A percentile compares a stretch with the other conserved stretches of the same genome.
Evolutionary conservation across 352 stramenopile genomes (phyloP).

Genomic region (Globisporangium okanoganense): DNA sequence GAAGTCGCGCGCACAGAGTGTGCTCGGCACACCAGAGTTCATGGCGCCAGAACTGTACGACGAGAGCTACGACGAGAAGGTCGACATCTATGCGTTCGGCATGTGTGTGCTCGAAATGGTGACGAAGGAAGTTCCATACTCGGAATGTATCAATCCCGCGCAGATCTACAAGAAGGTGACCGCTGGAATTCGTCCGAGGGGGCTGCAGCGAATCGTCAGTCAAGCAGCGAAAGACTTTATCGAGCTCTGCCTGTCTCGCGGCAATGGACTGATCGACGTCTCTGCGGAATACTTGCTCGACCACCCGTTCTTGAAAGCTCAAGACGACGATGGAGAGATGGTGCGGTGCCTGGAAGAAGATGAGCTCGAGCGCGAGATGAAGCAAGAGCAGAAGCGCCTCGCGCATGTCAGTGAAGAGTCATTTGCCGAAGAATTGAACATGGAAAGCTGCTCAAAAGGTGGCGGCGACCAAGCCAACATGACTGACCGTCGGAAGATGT

Average conservation of each 20-base stretch:
- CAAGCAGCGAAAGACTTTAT: slow-evolving; percentile 79
- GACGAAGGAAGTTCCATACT: slow-evolving; percentile 98
- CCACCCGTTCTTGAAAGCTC: slow-evolving; percentile 73
- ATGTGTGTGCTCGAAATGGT: slow-evolving; percentile 99
- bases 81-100: slow-evolving; percentile 98
- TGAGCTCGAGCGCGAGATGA: slow-evolving; percentile 51
- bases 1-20: slow-evolving; percentile 82
- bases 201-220: slow-evolving; percentile 68
- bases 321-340: slow-evolving; percentile 79
- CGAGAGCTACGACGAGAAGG: slow-evolving; percentile 97
- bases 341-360: slow-evolving; percentile 70
- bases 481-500: slow-evolving; percentile 45
- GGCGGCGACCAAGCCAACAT: slow-evolving; percentile 17
- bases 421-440: slow-evolving; percentile 68
- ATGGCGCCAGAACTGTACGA: slow-evolving; percentile 99
- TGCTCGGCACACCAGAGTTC: slow-evolving; percentile 98
- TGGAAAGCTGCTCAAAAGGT: slow-evolving; percentile 66
- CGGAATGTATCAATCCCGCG: slow-evolving; percentile 91
- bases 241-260: slow-evolving; percentile 75
- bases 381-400: slow-evolving; percentile 40
- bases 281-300: slow-evolving; percentile 74
- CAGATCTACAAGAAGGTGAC: slow-evolving; percentile 93
- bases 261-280: slow-evolving; percentile 77
- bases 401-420: slow-evolving; percentile 56
- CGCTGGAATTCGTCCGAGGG: slow-evolving; percentile 70